Conservation (phyloP, 1,284 basidiomycete species). For the Cutaneotrichosporon sp. region DNA sequence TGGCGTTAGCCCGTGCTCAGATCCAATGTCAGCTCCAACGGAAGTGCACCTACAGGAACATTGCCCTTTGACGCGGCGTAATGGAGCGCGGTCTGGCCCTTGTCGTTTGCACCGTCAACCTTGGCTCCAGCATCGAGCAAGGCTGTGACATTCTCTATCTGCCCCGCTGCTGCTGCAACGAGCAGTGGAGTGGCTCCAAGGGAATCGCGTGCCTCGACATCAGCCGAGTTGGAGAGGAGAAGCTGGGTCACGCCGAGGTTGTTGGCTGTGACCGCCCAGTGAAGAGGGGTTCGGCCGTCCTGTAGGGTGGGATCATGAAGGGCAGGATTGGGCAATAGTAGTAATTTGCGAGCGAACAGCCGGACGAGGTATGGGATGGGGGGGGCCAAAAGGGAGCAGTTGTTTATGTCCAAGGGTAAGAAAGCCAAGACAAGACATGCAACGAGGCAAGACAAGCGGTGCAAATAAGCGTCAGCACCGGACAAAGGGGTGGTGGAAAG, state of each 20-base stretch:
- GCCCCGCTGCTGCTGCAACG: constrained; percentile 62
- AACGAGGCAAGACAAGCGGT: neutral
- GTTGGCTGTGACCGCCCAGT: constrained; percentile 76
- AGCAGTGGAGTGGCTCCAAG: constrained; percentile 83
- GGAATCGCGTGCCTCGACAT: constrained; percentile 66
- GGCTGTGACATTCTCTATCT: constrained; percentile 69
- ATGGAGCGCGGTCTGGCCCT: constrained; percentile 85
- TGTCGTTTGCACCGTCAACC: constrained; percentile 72
- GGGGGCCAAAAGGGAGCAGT: neutral
- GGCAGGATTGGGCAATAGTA: too few species aligned
- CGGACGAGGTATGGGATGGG: neutral
- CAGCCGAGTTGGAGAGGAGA: constrained; percentile 63
- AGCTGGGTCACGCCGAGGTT: constrained; percentile 65
- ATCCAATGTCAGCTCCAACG: too few species aligned
- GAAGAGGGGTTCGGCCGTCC: constrained; percentile 84
- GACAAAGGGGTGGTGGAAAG: neutral
- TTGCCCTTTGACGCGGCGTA: constrained; percentile 92
- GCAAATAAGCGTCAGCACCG: neutral
- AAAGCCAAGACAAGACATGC: neutral
- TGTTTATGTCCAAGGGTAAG: neutral
- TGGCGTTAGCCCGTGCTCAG: constrained; percentile 23
- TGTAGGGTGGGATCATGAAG: too few species aligned
- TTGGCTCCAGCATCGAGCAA: constrained; percentile 79
- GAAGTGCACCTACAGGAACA: constrained; percentile 61
- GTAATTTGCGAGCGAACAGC: too few species aligned